phyloP scores from a whole-genome alignment of 345 rosid genomes.

The Eucalyptus cloeziana region DNA sequence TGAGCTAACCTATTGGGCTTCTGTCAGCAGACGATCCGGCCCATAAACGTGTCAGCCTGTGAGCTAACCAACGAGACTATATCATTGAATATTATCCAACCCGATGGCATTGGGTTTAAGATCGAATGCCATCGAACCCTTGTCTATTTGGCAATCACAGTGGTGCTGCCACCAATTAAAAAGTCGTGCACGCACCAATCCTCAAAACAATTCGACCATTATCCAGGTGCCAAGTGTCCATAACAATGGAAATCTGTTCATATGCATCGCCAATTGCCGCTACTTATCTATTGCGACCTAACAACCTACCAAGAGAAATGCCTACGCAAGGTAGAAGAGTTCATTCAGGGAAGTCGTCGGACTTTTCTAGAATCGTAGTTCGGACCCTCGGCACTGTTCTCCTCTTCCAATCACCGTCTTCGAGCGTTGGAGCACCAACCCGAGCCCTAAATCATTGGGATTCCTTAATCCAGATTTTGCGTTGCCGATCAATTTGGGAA shows the following conservation, averaged over 20 bases:
- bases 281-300: not conserved
- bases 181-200: not conserved
- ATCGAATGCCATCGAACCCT: not conserved
- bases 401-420: not conserved
- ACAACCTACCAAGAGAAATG: not conserved
- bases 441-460: not conserved
- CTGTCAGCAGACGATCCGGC: not conserved
- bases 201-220: not conserved
- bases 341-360: not conserved
- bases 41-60: not conserved
- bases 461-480: not conserved
- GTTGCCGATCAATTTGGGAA: not conserved
- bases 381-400: not conserved
- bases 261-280: not conserved
- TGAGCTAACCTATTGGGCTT: not conserved
- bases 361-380: not conserved
- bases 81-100: accelerated
- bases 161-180: not conserved
- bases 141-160: not conserved
- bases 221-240: not conserved
- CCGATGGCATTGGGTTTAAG: accelerated
- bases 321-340: not conserved
- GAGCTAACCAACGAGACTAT: not conserved
- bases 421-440: not conserved
- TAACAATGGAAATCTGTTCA: not conserved